A percentile compares a stretch with the other conserved stretches of the same genome.
Evolutionary conservation across 1,284 basidiomycete species (phyloP).

Genomic region (Tylopilus sp.): DNA sequence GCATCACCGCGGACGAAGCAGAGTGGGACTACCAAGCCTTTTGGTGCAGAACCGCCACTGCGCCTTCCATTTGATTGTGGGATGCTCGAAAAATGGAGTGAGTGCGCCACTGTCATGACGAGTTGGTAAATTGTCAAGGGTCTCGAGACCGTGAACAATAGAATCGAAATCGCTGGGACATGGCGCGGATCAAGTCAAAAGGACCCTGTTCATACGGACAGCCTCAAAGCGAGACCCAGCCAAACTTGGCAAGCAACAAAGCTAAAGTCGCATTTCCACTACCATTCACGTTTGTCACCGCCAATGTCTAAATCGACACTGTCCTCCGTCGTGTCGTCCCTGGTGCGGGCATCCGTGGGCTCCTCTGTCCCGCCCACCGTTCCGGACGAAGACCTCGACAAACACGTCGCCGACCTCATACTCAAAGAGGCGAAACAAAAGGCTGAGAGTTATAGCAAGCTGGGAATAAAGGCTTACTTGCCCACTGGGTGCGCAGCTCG

Average conservation of each 20-base stretch:
- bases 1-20: slow-evolving; percentile 25
- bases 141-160: slow-evolving; percentile 5
- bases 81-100: slow-evolving; percentile 15
- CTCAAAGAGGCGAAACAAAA: slow-evolving; percentile 88
- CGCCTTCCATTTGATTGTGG: slow-evolving; percentile 19
- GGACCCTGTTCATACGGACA: no score
- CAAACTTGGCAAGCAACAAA: slow-evolving; percentile 14
- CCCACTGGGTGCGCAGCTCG: slow-evolving; percentile 38
- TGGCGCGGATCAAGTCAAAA: no score
- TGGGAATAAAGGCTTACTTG: slow-evolving; percentile 68
- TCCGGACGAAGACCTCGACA: slow-evolving; percentile 81
- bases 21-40: not conserved
- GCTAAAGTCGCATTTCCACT: slow-evolving; percentile 15
- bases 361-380: slow-evolving; percentile 59
- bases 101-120: slow-evolving; percentile 2
- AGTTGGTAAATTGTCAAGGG: not conserved
- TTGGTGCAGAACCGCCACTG: slow-evolving; percentile 1
- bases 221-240: not conserved
- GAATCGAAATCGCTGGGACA: no score
- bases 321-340: slow-evolving; percentile 80
- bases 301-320: slow-evolving; percentile 42
- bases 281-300: not conserved
- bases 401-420: slow-evolving; percentile 83
- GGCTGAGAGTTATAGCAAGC: slow-evolving; percentile 65
- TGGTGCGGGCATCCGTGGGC: slow-evolving; percentile 81